Conservation (phyloP, 228 moss, liverwort and hornwort genomes). For the Sphagnum fallax region DNA sequence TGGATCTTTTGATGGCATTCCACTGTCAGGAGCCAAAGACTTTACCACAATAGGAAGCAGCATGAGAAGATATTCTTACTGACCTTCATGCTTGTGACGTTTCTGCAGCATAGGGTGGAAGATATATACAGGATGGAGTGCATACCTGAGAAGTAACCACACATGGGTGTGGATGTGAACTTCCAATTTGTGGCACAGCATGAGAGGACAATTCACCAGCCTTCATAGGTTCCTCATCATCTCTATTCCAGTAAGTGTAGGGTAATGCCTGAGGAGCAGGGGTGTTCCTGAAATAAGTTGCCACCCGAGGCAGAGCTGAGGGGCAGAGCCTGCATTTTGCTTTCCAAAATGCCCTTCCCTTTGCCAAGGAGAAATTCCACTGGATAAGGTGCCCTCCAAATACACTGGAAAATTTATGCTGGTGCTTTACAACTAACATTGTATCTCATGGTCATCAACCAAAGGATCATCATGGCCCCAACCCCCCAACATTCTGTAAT, state of each 20-base stretch:
- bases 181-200: too few species aligned
- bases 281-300: too few species aligned
- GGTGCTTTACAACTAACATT: slow-evolving; percentile 9
- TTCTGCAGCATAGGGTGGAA: background rate
- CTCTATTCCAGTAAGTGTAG: slow-evolving; percentile 18
- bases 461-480: slow-evolving; percentile 58
- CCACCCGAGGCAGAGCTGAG: too few species aligned
- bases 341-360: too few species aligned
- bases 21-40: slow-evolving; percentile 20
- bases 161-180: background rate
- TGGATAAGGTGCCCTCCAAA: too few species aligned
- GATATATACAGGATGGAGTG: background rate
- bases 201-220: background rate
- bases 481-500: slow-evolving; percentile 23
- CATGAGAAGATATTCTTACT: background rate
- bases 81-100: background rate
- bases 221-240: slow-evolving; percentile 51
- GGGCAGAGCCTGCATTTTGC: too few species aligned
- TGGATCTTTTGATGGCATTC: slow-evolving; percentile 44
- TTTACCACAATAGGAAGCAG: slow-evolving; percentile 8
- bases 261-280: too few species aligned
- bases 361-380: too few species aligned
- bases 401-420: too few species aligned
- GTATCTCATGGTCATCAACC: slow-evolving; percentile 53
- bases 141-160: background rate